phyloP scores from a whole-genome alignment of 352 stramenopile genomes.

The Phytophthora pisi region DNA sequence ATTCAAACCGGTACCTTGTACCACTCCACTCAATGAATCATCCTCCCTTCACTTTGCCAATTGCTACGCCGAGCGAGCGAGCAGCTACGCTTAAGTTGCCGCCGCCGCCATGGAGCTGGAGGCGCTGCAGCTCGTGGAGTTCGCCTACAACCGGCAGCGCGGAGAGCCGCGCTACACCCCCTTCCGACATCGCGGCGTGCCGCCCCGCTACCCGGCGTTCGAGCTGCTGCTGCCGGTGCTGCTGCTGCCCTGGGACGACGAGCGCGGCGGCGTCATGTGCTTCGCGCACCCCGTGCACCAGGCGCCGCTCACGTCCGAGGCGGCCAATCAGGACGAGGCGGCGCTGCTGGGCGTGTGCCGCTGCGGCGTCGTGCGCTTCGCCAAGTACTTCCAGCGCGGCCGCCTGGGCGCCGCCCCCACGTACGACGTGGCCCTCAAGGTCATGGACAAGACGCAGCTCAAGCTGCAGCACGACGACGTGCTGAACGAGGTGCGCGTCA shows the following conservation, averaged over 20 bases:
- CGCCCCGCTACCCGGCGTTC: conserved; percentile 74
- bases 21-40: too few species aligned
- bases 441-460: conserved; percentile 76
- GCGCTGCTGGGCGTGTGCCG: conserved; percentile 69
- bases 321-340: conserved; percentile 52
- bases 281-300: conserved; percentile 62
- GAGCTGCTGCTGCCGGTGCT: conserved; percentile 67
- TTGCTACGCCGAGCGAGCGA: not conserved
- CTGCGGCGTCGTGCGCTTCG: conserved; percentile 75
- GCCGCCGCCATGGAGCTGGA: conserved; percentile 30
- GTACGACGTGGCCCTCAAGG: conserved; percentile 76
- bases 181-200: conserved; percentile 68
- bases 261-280: conserved; percentile 67
- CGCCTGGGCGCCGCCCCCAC: conserved; percentile 19
- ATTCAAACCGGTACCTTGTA: too few species aligned
- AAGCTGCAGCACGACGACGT: conserved; percentile 78
- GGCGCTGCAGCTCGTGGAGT: conserved; percentile 67
- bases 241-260: conserved; percentile 73
- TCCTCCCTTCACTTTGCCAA: too few species aligned
- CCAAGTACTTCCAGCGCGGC: conserved; percentile 73
- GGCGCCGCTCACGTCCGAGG: conserved; percentile 41
- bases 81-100: not conserved
- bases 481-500: conserved; percentile 80
- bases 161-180: conserved; percentile 59
- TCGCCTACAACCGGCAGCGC: conserved; percentile 75